A percentile compares a stretch with the other conserved stretches of the same genome.
Evolutionary conservation across 352 stramenopile genomes (phyloP).

Genomic region (Phytophthora meadii): DNA sequence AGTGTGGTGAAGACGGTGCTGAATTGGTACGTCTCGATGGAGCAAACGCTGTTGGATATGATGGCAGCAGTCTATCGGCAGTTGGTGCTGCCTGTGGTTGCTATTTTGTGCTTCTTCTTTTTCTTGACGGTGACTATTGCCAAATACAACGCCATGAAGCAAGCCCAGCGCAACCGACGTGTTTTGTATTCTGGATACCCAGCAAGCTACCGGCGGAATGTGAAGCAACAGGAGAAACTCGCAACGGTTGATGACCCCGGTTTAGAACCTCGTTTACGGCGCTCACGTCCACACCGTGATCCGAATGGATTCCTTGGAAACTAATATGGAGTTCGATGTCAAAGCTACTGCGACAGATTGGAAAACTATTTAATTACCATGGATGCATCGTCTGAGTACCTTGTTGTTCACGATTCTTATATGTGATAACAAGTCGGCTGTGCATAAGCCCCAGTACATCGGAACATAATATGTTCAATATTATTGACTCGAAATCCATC

Average conservation of each 20-base stretch:
- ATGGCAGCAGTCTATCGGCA: constrained; percentile 20
- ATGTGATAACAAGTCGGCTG: no score
- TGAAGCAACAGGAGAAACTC: constrained; percentile 11
- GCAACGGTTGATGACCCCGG: background rate
- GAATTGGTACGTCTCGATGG: constrained; percentile 19
- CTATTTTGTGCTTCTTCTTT: constrained; percentile 36
- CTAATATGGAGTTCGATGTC: constrained; percentile 1
- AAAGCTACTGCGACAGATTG: background rate
- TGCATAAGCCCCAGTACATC: no score
- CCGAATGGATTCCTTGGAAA: constrained; percentile 8
- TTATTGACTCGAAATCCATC: no score
- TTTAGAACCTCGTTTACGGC: constrained; percentile 5
- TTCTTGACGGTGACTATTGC: constrained; percentile 34
- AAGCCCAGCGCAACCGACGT: constrained; percentile 28
- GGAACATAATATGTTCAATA: no score
- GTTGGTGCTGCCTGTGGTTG: constrained; percentile 37
- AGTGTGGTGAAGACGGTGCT: constrained; percentile 19
- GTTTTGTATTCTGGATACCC: constrained; percentile 45
- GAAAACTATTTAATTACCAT: constrained; percentile 1
- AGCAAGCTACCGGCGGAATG: constrained; percentile 31
- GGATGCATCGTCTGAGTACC: no score
- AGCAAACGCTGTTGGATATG: constrained; percentile 11
- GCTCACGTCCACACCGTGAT: constrained; percentile 7
- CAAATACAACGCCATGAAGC: constrained; percentile 23
- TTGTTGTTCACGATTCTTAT: no score